phyloP scores from a whole-genome alignment of 768 basidiomycete genomes.

The Auricularia cornea region DNA sequence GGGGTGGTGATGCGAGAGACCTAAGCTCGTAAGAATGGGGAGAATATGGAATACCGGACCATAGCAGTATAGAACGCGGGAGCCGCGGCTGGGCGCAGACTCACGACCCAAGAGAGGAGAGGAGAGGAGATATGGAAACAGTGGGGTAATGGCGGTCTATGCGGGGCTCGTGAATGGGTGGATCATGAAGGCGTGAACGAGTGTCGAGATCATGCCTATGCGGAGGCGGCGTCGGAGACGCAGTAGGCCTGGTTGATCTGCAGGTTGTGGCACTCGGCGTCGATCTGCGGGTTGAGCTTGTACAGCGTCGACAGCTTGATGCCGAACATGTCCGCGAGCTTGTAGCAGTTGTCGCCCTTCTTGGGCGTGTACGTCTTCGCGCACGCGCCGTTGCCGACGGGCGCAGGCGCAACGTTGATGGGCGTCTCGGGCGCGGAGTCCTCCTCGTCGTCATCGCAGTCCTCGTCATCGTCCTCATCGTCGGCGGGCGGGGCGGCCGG shows the following conservation, averaged over 20 bases:
- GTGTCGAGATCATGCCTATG: neutral
- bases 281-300: constrained; percentile 1
- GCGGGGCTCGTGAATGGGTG: too few species aligned
- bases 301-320: neutral
- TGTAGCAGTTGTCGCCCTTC: constrained; percentile 1
- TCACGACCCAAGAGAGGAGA: too few species aligned
- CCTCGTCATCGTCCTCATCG: neutral
- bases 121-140: too few species aligned
- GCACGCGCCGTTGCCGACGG: neutral
- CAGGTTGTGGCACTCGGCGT: neutral
- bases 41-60: too few species aligned
- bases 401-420: neutral
- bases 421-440: constrained; percentile 13
- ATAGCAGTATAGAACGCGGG: too few species aligned
- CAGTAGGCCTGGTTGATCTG: neutral
- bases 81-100: too few species aligned
- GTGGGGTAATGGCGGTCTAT: too few species aligned
- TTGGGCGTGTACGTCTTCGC: neutral
- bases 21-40: too few species aligned
- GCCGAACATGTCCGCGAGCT: neutral
- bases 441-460: constrained; percentile 7
- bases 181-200: too few species aligned
- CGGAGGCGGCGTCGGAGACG: neutral
- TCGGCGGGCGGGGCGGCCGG: neutral
- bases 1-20: too few species aligned